Base-by-base conservation (phyloP, 1,284 basidiomycete species). In the Trichosporon sp. region DNA sequence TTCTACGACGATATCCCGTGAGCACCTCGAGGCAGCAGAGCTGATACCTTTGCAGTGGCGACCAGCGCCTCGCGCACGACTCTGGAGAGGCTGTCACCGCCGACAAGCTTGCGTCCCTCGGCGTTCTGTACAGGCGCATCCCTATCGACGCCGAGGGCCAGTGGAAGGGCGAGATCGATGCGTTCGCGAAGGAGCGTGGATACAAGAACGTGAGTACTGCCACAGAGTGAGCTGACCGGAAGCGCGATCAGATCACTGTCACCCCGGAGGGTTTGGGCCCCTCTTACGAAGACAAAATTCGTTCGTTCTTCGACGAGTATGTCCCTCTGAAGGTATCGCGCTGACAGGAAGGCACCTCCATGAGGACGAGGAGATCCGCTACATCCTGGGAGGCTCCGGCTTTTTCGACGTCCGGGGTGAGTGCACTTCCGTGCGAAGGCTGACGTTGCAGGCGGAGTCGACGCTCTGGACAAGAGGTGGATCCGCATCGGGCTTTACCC, bases 341-440 rank as follows among this genome's bases (percentile, higher is more conserved):
- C 67, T 71, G 34, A 68, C 71, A 8, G 21, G 69, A 11, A 92
- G 91, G 77, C 92, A 94, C 75, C 86, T 95, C 84, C 93, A 95
- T 75, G 92, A 95, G 81, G 93, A 95, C 75, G 92, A 95, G 80
- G 93, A 95, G 83, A 94, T 94, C 75, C 86, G 93, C 18, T 96
- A 91, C 78, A 89, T 95, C 73, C 85, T 92, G 51, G 86, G 87
- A 0, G 93, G 93, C 7, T 89, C 88, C 60, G 92, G 92, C 0
- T 96, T 89, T 85, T 95, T 95, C 76, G 92, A 94, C 73, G 87
- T 93, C 34, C 87, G 91, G 70, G 90, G 91, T 90, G 70, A 71
- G 87, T 11, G 3, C 1, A 6, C 13, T 12, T 38, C 18, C 31
- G 9, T 2, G 23, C 11, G 42, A 31, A 13, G 15, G 65, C 65